Evolutionary conservation across 139 green algal species (phyloP).

Genomic region (Coccomyxa sp.): DNA sequence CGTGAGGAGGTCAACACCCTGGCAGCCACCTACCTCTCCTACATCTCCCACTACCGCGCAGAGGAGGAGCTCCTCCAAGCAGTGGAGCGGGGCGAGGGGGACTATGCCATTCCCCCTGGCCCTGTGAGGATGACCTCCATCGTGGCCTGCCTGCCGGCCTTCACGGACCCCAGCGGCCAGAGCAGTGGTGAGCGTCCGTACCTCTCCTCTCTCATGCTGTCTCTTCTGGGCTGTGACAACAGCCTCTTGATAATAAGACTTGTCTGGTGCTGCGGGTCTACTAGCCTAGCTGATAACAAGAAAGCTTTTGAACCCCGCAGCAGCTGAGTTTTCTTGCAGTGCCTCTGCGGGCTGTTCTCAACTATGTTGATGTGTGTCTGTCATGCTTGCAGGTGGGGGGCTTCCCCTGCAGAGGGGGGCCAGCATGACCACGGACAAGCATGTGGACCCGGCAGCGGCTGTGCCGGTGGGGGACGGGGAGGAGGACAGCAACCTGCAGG

Average conservation of each 20-base stretch:
- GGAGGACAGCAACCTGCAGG: conserved; percentile 19
- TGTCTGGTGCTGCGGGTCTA: not conserved
- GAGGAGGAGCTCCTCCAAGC: conserved; percentile 53
- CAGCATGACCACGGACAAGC: conserved; percentile 63
- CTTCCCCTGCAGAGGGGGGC: conserved; percentile 39
- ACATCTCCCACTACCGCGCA: conserved; percentile 80
- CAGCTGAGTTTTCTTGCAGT: no score
- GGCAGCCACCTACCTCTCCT: conserved; percentile 77
- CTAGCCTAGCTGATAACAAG: no score
- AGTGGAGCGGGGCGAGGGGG: conserved; percentile 27
- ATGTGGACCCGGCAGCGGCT: conserved; percentile 56
- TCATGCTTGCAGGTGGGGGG: conserved; percentile 16
- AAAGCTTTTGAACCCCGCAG: no score
- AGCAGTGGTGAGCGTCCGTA: conserved; percentile 25
- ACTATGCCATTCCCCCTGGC: conserved; percentile 38
- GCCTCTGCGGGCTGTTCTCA: no score
- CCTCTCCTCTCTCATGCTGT: not conserved
- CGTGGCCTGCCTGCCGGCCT: conserved; percentile 90
- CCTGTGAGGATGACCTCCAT: conserved; percentile 76
- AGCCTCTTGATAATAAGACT: not conserved
- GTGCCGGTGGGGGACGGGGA: conserved; percentile 9
- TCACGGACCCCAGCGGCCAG: conserved; percentile 57
- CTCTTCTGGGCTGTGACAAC: not conserved
- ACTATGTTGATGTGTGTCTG: conserved; percentile 4
- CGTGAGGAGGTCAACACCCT: conserved; percentile 80